Conservation (phyloP, 202 grass and related monocot genomes). For the Brachypodium distachyon region DNA sequence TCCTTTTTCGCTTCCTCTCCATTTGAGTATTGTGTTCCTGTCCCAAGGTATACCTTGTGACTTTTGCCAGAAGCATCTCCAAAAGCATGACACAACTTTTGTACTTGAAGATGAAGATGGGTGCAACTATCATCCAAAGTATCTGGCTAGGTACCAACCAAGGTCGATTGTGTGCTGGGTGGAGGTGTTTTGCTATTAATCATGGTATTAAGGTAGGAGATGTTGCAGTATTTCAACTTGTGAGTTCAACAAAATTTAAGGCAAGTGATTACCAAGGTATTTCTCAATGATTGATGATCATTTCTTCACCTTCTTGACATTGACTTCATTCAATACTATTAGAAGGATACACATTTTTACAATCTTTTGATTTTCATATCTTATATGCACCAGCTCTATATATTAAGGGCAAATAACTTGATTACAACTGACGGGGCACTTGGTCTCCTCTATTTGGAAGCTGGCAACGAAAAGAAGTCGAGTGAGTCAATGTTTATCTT, state of each 20-base stretch:
- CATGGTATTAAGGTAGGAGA: conserved; percentile 51
- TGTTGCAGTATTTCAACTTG: conserved; percentile 46
- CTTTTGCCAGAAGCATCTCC: conserved; percentile 55
- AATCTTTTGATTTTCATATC: neutral
- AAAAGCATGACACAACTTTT: conserved; percentile 30
- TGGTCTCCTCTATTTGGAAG: conserved; percentile 8
- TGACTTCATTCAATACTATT: neutral
- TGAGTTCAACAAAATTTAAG: conserved; percentile 37
- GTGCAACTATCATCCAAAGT: conserved; percentile 2
- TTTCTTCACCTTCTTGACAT: neutral
- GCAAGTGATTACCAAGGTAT: conserved; percentile 37
- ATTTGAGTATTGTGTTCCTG: neutral
- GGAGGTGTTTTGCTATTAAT: conserved; percentile 49
- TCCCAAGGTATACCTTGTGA: conserved; percentile 34
- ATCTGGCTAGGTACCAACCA: conserved; percentile 43
- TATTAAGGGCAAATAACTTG: conserved; percentile 18
- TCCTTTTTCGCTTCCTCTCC: neutral
- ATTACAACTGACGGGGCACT: conserved; percentile 22
- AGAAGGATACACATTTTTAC: neutral
- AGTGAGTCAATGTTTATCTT: conserved; percentile 12
- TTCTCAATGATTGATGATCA: too few species aligned
- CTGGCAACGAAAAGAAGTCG: neutral
- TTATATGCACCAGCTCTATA: conserved; percentile 28
- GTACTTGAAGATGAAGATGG: conserved; percentile 45
- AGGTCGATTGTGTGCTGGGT: conserved; percentile 58